These are phyloP conservation scores for Flammula alnicola DNA, from an alignment of 1,284 basidiomycete genomes.

Conservation along the genomic window DNA sequence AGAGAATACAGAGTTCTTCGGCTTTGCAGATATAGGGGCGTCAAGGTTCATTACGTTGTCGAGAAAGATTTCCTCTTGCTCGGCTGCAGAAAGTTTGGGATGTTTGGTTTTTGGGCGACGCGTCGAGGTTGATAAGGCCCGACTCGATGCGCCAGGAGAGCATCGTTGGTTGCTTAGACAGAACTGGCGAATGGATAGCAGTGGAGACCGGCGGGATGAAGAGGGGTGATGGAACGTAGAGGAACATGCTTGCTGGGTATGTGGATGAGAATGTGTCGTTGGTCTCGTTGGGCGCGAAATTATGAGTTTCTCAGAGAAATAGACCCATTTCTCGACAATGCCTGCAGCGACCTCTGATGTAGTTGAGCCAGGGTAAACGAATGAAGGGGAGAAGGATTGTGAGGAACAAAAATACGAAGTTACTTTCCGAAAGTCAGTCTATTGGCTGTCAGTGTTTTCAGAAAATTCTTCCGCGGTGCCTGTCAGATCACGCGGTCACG, in stretches of 20 bases:
- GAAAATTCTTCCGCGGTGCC: too few relatives aligned
- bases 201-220: too few relatives aligned
- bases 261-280: conserved; percentile 3
- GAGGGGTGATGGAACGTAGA: background rate
- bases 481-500: too few relatives aligned
- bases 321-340: conserved; percentile 13
- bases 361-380: conserved; percentile 23
- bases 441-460: too few relatives aligned
- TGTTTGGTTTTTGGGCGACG: background rate
- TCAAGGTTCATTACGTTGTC: background rate
- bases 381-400: conserved; percentile 8
- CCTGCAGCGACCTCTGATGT: conserved; percentile 9
- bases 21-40: too few relatives aligned
- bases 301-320: conserved; percentile 5
- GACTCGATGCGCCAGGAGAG: background rate
- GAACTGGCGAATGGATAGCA: background rate
- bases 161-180: background rate
- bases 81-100: conserved; percentile 3
- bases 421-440: too few relatives aligned
- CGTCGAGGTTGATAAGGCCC: conserved; percentile 8
- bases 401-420: too few relatives aligned
- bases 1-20: conserved; percentile 1
- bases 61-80: conserved; percentile 5
- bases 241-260: background rate
- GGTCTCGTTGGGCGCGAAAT: conserved; percentile 3